Base-by-base conservation (phyloP, 345 rosid species). In the Atalantia buxifolia region DNA sequence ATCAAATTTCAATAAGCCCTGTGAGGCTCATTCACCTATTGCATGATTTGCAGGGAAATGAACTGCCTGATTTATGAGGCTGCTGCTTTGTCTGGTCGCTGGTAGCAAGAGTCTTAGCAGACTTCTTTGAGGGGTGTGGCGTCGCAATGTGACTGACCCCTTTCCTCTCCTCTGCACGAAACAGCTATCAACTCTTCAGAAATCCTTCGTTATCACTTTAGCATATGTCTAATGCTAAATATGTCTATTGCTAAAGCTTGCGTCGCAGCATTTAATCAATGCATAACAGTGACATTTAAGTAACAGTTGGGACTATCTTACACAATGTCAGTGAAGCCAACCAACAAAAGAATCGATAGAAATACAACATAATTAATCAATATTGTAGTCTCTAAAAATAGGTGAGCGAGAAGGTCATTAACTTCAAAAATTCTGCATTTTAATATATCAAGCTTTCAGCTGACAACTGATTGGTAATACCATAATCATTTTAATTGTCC, bases 71-170 rank as follows among this genome's bases (percentile, higher is more conserved):
- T 63, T 89, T 94, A 1, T 87, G 83, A 69, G 83, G 76, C 75
- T 85, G 92, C 73, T 84, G 89, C 83, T 88, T 88, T 31, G 80
- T 74, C 69, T 82, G 82, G 72, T 81, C 83, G 53, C 82, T 86
- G 50, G 75, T 83, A 40, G 87, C 86, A 62, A 79, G 80, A 9
- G 82, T 79, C 80, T 91, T 92, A 12, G 73, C 84, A 50, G 61
- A 82, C 40, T 89, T 83, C 87, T 94, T 94, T 10, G 92, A 78
- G 48, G 97, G 98, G 84, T 94, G 84, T 28, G 98, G 98, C 22
- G 97, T 93, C 36, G 96, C 93, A 1, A 77, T 25, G 53, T 91
- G 95, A 16, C 42, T 87, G 60, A 68, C 87, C 13, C 66, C 81
- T 80, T 91, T 94, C 92, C 88, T 90, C 33, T 85, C 78, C 53